Evolutionary conservation across 257 asterid genomes (phyloP), one percentile per base, ranked within the genome.

Genomic region (Capsicum pubescens): DNA sequence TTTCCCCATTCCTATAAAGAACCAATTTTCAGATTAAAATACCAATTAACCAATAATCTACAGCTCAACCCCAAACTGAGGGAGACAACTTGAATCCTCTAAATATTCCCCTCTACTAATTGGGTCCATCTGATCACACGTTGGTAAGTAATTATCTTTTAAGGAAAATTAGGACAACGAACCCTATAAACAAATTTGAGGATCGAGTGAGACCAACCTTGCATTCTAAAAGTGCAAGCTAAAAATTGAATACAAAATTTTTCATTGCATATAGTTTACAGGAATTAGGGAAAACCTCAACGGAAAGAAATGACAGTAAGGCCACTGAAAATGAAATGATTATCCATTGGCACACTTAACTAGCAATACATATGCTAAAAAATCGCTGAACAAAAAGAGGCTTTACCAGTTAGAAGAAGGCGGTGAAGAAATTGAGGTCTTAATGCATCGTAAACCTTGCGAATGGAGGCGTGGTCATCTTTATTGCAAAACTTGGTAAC

Each of bases 371-470:
- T 19, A 64, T 64, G 79, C 39, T 17, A 48, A 74, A 19, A 48
- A 21, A 11, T 48, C 13, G 19, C 6, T 74, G n/a, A 12, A 74
- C 13, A 48, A 82, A 17, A 35, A 72, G 44, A 13, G 4, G 19
- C 7, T 17, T 14, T 79, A 91, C 98, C 98, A 5, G 99, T 94
- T 81, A 87, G 91, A 6, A 96, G 85, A 84, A 96, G 95, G 67
- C 97, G 97, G 84, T 87, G 92, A 61, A 96, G 92, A 88, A 96
- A 96, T 81, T 89, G 90, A 85, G 92, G 86, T 72, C 94, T 94
- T 11, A 96, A 52, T 21, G 99, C 94, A 57, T 87, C 77, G 87
- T 96, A 93, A 81, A 94, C 91, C 55, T 70, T 86, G 87, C 86
- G 94, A 87, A 92, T 90, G 68, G 93, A 79, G n/a, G 87, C 80